Conservation (phyloP, 2,329 filamentous ascomycete genomes). For the Alternaria atra region DNA sequence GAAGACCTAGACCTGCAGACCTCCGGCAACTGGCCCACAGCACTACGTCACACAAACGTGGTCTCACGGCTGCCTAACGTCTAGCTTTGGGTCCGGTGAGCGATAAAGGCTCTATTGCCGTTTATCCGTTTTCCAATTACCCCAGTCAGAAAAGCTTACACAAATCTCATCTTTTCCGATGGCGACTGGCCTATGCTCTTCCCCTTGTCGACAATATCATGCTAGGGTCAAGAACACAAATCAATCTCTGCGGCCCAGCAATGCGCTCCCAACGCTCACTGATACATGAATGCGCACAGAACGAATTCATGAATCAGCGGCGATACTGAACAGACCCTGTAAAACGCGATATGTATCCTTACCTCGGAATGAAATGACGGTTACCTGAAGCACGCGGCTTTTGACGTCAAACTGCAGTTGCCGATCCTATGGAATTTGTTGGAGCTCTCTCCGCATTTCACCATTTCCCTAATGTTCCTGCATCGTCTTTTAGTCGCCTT, state of each 20-base stretch:
- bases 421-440: not conserved
- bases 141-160: conserved; percentile 2
- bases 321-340: not conserved
- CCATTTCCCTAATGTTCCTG: not conserved
- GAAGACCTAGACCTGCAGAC: conserved; percentile 1
- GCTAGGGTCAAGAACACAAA: not conserved
- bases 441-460: conserved; percentile 5
- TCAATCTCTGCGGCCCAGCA: not conserved
- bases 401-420: conserved; percentile 7
- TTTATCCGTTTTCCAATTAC: not conserved
- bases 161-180: conserved; percentile 1
- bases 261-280: too few relatives aligned
- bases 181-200: not conserved
- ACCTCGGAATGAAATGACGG: not conserved
- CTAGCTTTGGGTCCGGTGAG: conserved; percentile 2
- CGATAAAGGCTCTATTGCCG: not conserved
- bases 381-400: not conserved
- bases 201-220: not conserved
- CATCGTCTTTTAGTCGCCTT: conserved; percentile 3
- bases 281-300: not conserved
- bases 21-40: not conserved
- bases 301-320: not conserved
- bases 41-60: conserved; percentile 11
- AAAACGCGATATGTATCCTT: not conserved
- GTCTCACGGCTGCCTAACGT: not conserved